Evolutionary conservation across 345 rosid genomes (phyloP).

Genomic region (Syzygium jambos): DNA sequence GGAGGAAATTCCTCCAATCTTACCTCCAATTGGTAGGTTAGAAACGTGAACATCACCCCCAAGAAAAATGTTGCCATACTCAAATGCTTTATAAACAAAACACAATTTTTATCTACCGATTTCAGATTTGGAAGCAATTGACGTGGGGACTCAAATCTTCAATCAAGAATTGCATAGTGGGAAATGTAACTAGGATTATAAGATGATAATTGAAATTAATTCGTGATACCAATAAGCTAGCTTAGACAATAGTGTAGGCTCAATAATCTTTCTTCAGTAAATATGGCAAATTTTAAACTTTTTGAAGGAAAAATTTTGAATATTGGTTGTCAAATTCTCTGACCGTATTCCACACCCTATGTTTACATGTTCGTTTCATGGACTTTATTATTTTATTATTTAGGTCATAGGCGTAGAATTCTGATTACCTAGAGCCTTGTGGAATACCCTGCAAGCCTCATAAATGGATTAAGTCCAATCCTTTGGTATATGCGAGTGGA

Average conservation of each 20-base stretch:
- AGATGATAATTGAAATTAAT: not conserved
- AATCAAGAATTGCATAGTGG: not conserved
- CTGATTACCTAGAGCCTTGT: not conserved
- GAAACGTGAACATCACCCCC: not conserved
- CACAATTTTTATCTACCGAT: not conserved
- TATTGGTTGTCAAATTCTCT: not conserved
- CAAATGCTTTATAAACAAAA: not conserved
- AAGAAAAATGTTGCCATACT: not conserved
- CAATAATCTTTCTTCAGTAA: not conserved
- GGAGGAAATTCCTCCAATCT: not conserved
- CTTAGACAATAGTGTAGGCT: not conserved
- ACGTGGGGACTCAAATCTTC: not conserved
- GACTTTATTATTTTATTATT: too few relatives aligned
- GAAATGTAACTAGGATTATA: not conserved
- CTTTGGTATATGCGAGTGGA: not conserved
- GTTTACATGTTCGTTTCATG: not conserved
- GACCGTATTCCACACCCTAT: not conserved
- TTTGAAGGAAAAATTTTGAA: not conserved
- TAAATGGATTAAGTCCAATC: not conserved
- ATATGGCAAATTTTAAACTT: not conserved
- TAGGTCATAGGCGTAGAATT: too few relatives aligned
- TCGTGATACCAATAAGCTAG: not conserved
- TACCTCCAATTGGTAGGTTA: not conserved
- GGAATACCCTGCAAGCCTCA: not conserved
- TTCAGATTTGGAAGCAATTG: not conserved